Base-by-base conservation (phyloP, 1,139 yeast species). In the Candida sp. region DNA sequence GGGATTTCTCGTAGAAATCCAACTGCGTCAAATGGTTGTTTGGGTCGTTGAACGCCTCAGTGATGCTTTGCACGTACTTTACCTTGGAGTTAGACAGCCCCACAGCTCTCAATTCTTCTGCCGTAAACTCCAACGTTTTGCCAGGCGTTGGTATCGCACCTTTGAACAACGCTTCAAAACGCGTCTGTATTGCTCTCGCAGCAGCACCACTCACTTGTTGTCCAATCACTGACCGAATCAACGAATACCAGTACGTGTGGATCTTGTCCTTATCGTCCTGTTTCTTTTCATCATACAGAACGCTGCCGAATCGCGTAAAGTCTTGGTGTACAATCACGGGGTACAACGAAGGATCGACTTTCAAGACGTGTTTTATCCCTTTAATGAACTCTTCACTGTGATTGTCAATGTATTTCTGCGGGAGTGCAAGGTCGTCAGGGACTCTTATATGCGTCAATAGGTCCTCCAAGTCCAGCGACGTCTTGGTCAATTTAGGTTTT, bases 141-240 rank as follows among this genome's bases (percentile, higher is more conserved):
- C 67, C 62, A 0, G 96, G 88, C 0, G 79, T 70, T 0, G 94
- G 94, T 55, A 77, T 59, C 0, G 66, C 63, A 5, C 59, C 76
- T 9, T 70, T 67, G 50, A 75, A 75, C 27, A 75, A 54, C 3
- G 51, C 56, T 26, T 59, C 58, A 52, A 91, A 81, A 58, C 81
- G 78, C 9, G 57, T 57, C 49, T 80, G 77, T 35, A 92, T 88
- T 1, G 93, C 77, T 9, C 63, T 68, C 0, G 97, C 97, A 0
- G 97, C 96, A 0, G 84, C 79, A 1, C 97, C 97, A 57, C 94
- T 87, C 4, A 92, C 86, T 64, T 92, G 97, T 68, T 92, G 97
- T 0, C 90, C 82, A 12, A 90, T 80, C 6, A 91, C 80, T 63
- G 70, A 81, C 60, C 65, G 57, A 0, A 77, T 59, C 42, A 77